Base-by-base conservation (phyloP, 371 early-diverging fungal species). In the Mucor irregularis region DNA sequence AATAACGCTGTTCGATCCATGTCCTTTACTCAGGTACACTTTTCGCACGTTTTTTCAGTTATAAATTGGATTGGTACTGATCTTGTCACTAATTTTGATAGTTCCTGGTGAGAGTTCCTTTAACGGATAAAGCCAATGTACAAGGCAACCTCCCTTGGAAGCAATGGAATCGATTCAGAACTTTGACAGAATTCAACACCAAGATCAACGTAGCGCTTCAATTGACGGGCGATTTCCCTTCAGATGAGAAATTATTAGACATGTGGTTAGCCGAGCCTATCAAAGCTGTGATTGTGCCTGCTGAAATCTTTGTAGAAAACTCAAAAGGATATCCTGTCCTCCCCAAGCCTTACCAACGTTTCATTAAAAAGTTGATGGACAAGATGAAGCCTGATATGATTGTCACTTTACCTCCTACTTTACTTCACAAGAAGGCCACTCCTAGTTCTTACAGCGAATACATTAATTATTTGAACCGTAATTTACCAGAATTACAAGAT, bases 251-350 rank as follows among this genome's bases (percentile, higher is more conserved):
- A 29, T 48, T 71, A 1, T 56, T 89, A 31, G 78, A 84, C 22
- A 82, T 84, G 49, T 97, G 97, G 97, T 62, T 86, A 25, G 90
- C 95, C 0, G 96, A 96, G 56, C 97, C 97, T 3, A 74, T 97
- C 31, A 82, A 80, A 48, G 70, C 81, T 1, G 74, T 94, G 13
- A 80, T 92, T 49, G 51, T 97, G 4, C 87, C 92, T 2, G 83
- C 84, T 4, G 58, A 74, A 10, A 66, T 88, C 30, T 97, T 96
- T 62, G 55, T 91, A 11, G 62, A 69, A 8, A 96, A 96, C 69
- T 62, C 74, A 34, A 90, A 88, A 55, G 93, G 94, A 0, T 94
- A 82, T 58, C 97, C 97, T 0, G 97, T 95, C 17, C 74, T 97
- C 30, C 73, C 82, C 31, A 91, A 92, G 50, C 58, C 67, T 2